These are phyloP conservation scores for Fusarium napiforme DNA, from an alignment of 2,329 filamentous ascomycete species.

Conservation along the genomic window DNA sequence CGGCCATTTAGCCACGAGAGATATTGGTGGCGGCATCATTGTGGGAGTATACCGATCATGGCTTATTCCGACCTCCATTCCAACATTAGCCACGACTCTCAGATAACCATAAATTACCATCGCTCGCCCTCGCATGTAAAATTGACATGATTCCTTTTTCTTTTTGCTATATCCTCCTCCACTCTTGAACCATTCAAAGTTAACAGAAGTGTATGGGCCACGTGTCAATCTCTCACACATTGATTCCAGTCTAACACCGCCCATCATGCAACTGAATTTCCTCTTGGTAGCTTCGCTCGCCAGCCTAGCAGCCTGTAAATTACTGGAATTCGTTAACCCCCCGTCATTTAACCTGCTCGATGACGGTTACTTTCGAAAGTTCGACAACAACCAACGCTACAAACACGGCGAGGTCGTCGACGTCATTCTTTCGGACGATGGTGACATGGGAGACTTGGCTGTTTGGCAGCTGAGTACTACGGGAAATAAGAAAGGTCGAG, in stretches of 20 bases:
- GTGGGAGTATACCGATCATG: fast-evolving
- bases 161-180: no score
- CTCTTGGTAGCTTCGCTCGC: neutral
- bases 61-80: neutral
- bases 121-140: neutral
- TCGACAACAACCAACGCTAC: neutral
- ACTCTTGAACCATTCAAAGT: neutral
- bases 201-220: neutral
- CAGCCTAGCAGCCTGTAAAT: neutral
- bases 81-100: neutral
- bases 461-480: neutral
- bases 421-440: neutral
- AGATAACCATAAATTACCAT: neutral
- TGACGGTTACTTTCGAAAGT: fast-evolving
- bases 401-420: fast-evolving
- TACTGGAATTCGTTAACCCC: neutral
- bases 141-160: fast-evolving
- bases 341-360: fast-evolving
- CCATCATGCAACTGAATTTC: neutral
- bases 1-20: neutral
- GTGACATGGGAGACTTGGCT: neutral
- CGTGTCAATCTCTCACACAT: fast-evolving
- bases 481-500: fast-evolving
- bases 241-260: no score
- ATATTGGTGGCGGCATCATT: neutral